phyloP scores from a whole-genome alignment of 805 yeast species.

The Starmerella tilneyi region DNA sequence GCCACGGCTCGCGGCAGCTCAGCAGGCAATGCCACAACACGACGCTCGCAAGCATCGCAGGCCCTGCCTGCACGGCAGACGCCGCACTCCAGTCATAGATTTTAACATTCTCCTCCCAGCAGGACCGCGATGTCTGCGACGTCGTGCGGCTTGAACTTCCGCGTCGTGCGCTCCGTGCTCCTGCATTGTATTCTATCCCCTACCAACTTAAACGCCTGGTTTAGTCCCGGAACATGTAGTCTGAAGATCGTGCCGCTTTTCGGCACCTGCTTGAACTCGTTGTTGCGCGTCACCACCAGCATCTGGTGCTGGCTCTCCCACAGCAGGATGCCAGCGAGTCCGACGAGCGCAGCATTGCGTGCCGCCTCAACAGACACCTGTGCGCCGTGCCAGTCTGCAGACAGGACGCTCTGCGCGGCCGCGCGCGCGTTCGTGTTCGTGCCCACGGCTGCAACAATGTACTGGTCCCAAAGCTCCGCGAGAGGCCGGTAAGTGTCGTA shows the following conservation, averaged over 20 bases:
- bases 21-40: no score
- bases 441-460: constrained; percentile 47
- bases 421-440: constrained; percentile 6
- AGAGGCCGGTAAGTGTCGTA: constrained; percentile 46
- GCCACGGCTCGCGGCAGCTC: no score
- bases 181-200: constrained; percentile 73
- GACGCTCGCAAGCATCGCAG: no score
- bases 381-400: constrained; percentile 80
- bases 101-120: constrained; percentile 2
- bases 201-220: constrained; percentile 47
- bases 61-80: no score
- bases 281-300: constrained; percentile 46
- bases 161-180: constrained; percentile 68
- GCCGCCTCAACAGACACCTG: constrained; percentile 47
- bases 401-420: constrained; percentile 39
- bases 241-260: constrained; percentile 49
- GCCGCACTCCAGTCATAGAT: neutral
- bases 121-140: constrained; percentile 45
- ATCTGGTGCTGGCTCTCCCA: constrained; percentile 76
- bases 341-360: constrained; percentile 47
- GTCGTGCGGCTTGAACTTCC: constrained; percentile 72
- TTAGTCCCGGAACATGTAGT: constrained; percentile 38
- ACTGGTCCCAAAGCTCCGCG: constrained; percentile 62
- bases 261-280: constrained; percentile 41
- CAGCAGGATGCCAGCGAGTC: constrained; percentile 61